Conservation (phyloP, 108 stramenopile genomes). For the Nitzschia sp. region DNA sequence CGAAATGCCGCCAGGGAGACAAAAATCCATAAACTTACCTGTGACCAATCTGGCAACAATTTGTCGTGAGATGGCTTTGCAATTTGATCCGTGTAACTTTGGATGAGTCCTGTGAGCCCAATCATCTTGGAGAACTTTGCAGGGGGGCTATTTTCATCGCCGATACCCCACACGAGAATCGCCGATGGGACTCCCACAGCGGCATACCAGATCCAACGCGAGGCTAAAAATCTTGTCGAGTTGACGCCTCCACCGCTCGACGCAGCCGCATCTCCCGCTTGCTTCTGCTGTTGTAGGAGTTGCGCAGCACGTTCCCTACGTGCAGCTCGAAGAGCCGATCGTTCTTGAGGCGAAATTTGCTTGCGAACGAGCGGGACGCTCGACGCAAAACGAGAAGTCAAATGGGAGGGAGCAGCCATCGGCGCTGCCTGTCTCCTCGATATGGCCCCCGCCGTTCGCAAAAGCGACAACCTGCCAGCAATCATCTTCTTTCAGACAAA, state of each 20-base stretch:
- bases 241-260: not conserved
- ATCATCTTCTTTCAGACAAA: not conserved
- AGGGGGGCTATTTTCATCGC: conserved; percentile 76
- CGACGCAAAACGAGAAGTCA: conserved; percentile 12
- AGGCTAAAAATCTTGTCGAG: conserved; percentile 16
- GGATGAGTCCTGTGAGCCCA: conserved; percentile 66
- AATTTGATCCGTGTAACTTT: conserved; percentile 57
- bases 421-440: not conserved
- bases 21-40: conserved; percentile 37
- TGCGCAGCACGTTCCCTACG: conserved; percentile 69
- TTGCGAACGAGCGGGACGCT: conserved; percentile 38
- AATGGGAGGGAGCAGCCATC: not conserved
- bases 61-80: conserved; percentile 87
- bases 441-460: not conserved
- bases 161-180: conserved; percentile 74
- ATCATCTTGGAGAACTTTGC: conserved; percentile 65
- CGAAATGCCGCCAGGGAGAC: not conserved
- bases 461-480: not conserved
- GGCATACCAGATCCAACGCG: conserved; percentile 59
- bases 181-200: conserved; percentile 70
- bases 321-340: conserved; percentile 61
- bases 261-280: conserved; percentile 34
- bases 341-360: conserved; percentile 58
- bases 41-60: conserved; percentile 93
- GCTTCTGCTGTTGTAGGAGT: conserved; percentile 38